phyloP scores from a whole-genome alignment of 2,329 filamentous ascomycete genomes.

The Colletotrichum tamarilloi region DNA sequence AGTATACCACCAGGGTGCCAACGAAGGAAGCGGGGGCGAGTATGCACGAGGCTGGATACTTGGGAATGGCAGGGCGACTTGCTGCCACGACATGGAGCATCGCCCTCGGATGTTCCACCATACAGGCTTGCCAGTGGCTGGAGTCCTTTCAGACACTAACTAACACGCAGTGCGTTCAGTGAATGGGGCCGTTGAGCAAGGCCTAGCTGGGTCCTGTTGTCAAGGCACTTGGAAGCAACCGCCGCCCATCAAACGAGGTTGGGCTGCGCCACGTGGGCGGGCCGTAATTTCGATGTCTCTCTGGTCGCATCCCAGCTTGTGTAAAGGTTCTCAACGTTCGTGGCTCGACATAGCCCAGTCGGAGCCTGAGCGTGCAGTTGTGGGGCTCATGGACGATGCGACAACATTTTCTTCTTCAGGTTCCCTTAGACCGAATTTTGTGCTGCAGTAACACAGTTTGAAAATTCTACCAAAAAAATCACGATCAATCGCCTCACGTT shows the following conservation, averaged over 20 bases:
- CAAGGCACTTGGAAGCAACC: not conserved
- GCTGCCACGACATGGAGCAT: conserved; percentile 19
- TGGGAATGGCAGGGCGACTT: conserved; percentile 9
- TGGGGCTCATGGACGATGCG: no score
- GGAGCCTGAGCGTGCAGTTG: no score
- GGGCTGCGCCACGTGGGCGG: conserved; percentile 28
- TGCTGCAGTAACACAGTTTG: not conserved
- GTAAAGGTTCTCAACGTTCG: not conserved
- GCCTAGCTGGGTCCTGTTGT: not conserved
- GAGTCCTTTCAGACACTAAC: not conserved
- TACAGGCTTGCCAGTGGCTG: conserved; percentile 21
- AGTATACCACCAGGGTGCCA: not conserved
- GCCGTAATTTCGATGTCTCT: not conserved
- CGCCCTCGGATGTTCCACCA: conserved; percentile 7
- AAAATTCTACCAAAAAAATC: not conserved
- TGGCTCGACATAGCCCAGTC: not conserved
- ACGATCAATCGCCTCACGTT: not conserved
- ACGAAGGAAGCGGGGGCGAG: conserved; percentile 15
- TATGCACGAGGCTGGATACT: conserved; percentile 23
- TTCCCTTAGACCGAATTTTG: no score
- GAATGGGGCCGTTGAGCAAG: no score
- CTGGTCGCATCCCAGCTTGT: not conserved
- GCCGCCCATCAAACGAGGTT: conserved; percentile 10
- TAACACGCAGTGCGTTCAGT: not conserved
- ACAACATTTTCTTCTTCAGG: no score